Evolutionary conservation across 352 stramenopile genomes (phyloP).

Genomic region (Globisporangium emineosum): DNA sequence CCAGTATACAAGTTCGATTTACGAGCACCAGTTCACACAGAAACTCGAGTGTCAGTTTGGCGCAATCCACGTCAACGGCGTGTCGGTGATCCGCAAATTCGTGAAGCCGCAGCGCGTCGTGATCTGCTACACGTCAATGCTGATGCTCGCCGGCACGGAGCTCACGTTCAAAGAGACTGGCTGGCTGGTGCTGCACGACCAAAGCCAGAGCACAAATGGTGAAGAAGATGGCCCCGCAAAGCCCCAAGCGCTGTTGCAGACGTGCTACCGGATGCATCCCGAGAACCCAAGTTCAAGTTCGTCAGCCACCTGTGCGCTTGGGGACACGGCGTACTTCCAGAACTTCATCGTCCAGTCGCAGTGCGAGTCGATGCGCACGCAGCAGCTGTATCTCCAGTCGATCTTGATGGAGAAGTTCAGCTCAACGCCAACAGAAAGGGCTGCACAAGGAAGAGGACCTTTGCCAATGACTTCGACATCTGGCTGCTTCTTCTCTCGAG

Average conservation of each 20-base stretch:
- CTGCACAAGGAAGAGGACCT: neutral
- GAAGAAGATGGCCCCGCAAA: neutral
- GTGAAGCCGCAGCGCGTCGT: neutral
- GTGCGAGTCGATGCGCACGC: neutral
- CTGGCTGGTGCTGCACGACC: neutral
- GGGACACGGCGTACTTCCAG: neutral
- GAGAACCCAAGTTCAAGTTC: neutral
- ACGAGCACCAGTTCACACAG: neutral
- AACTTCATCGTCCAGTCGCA: conserved; percentile 4
- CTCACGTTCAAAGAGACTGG: neutral
- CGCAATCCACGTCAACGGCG: neutral
- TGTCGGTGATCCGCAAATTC: conserved; percentile 5
- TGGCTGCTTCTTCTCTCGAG: neutral
- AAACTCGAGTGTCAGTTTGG: conserved; percentile 9
- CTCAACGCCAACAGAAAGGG: no score
- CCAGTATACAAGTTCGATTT: neutral
- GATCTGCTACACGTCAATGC: neutral
- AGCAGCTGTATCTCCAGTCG: neutral
- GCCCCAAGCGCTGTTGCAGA: neutral
- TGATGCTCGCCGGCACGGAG: neutral
- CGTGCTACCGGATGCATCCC: neutral
- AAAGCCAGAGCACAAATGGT: no score
- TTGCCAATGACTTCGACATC: neutral
- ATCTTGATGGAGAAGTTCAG: neutral
- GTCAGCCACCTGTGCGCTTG: neutral